Conservation (phyloP, 495 filamentous ascomycete genomes). For the Aspergillus coremiiformis region DNA sequence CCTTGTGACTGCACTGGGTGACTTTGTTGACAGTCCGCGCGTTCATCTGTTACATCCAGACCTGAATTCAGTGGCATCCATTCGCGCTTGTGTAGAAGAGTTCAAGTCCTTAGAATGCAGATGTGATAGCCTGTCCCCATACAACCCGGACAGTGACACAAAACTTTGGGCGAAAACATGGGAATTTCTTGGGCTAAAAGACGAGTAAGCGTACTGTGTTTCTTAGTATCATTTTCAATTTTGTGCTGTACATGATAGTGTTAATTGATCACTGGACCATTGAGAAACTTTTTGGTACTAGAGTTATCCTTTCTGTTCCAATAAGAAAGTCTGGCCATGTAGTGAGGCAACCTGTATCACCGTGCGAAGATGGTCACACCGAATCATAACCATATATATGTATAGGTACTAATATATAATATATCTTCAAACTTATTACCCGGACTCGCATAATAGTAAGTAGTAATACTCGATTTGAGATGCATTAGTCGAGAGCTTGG, state of each 20-base stretch:
- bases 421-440: no score
- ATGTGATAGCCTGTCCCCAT: neutral
- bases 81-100: conserved; percentile 33
- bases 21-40: conserved; percentile 17
- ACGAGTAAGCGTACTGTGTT: neutral
- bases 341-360: no score
- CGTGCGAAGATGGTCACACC: no score
- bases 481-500: neutral
- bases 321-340: no score
- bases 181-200: neutral
- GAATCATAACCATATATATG: no score
- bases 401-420: no score
- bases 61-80: conserved; percentile 33
- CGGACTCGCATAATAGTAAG: no score
- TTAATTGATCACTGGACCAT: neutral
- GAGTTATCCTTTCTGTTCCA: no score
- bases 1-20: conserved; percentile 17
- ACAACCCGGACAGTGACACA: neutral
- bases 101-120: conserved; percentile 38
- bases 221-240: no score
- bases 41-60: conserved; percentile 27
- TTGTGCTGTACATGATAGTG: neutral
- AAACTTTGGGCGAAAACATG: neutral
- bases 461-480: no score
- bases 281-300: neutral